Evolutionary conservation across 2,329 filamentous ascomycete genomes (phyloP).

Genomic region (Hypoxylon sp.): DNA sequence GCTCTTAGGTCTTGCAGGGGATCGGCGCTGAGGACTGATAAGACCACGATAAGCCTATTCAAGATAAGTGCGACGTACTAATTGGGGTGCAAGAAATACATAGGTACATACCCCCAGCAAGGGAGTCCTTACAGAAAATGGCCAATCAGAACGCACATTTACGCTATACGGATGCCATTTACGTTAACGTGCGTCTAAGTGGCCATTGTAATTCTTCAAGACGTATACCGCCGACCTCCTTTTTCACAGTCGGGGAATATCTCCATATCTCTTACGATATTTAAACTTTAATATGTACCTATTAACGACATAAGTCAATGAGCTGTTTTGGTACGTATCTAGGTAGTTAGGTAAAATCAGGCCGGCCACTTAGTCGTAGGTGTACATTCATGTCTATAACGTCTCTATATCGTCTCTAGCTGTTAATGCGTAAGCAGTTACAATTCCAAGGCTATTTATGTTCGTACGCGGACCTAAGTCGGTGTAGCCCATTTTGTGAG

Average conservation of each 20-base stretch:
- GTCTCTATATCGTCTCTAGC: neutral
- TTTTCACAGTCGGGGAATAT: neutral
- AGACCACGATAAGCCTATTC: slow-evolving; percentile 2
- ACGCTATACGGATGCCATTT: neutral
- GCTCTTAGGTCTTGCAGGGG: neutral
- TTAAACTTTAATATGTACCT: neutral
- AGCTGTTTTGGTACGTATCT: slow-evolving; percentile 1
- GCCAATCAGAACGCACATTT: slow-evolving; percentile 4
- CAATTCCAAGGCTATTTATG: neutral
- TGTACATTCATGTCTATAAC: neutral
- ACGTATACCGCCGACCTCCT: too few species aligned
- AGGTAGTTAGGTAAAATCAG: neutral
- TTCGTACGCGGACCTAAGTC: too few species aligned
- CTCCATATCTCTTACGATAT: neutral
- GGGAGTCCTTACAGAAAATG: neutral
- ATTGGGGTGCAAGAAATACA: too few species aligned
- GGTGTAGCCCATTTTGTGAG: too few species aligned
- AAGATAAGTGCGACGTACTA: neutral
- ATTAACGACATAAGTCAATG: too few species aligned
- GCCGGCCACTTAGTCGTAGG: neutral
- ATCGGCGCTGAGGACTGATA: neutral
- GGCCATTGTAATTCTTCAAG: neutral
- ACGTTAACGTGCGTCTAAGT: slow-evolving; percentile 1
- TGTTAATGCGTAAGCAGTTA: neutral
- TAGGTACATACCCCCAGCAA: neutral